Conservation (phyloP, 164 flowering plant genomes). For the Sextonia rubra region DNA sequence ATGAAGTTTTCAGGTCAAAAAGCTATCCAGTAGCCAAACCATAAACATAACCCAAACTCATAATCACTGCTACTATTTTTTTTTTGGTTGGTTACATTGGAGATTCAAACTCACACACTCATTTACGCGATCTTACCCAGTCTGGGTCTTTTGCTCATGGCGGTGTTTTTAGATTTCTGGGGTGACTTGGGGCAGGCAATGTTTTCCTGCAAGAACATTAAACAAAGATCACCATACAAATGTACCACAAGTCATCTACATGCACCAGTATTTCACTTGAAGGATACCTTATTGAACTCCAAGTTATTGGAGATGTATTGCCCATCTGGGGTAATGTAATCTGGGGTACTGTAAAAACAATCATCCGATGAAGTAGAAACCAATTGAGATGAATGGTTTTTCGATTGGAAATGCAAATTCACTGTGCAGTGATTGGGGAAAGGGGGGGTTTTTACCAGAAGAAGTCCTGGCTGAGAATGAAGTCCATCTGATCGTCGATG, state of each 20-base stretch:
- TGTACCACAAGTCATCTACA: not conserved
- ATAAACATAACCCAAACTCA: not conserved
- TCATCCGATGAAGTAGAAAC: too few species aligned
- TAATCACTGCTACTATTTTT: too few species aligned
- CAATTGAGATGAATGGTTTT: too few species aligned
- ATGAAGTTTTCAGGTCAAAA: not conserved
- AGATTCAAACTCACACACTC: not conserved
- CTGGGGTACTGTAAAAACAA: slow-evolving; percentile 69
- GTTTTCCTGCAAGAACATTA: slow-evolving; percentile 44
- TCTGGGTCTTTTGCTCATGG: slow-evolving; percentile 43
- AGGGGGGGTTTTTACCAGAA: slow-evolving; percentile 51
- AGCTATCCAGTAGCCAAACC: not conserved
- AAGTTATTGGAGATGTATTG: slow-evolving; percentile 34
- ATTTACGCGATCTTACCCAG: slow-evolving; percentile 35
- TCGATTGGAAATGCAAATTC: too few species aligned
- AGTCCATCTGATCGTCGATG: slow-evolving; percentile 41
- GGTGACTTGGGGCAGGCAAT: slow-evolving; percentile 78
- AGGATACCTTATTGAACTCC: slow-evolving; percentile 57
- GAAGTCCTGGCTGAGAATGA: slow-evolving; percentile 92
- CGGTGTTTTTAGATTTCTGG: slow-evolving; percentile 48
- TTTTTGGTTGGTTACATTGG: too few species aligned
- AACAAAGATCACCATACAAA: not conserved
- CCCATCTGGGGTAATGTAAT: slow-evolving; percentile 86
- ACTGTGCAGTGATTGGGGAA: not conserved
- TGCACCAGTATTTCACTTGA: too few species aligned